Conservation (phyloP, 179 eudicot species). For the Silene vulgaris region DNA sequence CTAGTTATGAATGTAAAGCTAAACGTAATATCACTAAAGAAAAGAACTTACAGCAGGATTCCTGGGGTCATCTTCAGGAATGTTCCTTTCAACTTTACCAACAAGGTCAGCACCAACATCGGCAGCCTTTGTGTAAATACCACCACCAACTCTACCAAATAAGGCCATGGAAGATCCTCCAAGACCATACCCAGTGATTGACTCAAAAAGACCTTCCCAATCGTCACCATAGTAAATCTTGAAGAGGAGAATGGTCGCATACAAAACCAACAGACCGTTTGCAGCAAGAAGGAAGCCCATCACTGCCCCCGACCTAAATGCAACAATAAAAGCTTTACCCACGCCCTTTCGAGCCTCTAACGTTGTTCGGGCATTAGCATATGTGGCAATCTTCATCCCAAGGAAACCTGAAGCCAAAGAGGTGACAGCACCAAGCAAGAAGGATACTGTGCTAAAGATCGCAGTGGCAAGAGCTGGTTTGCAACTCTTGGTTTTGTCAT, state of each 20-base stretch:
- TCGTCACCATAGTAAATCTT: conserved; percentile 94
- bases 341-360: conserved; percentile 95
- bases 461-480: conserved; percentile 95
- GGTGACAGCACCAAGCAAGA: conserved; percentile 81
- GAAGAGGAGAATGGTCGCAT: conserved; percentile 65
- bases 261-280: conserved; percentile 81
- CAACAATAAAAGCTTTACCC: conserved; percentile 78
- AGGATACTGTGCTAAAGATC: conserved; percentile 69
- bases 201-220: conserved; percentile 92
- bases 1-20: background rate
- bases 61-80: conserved; percentile 95
- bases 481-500: conserved; percentile 59
- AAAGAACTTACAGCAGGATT: conserved; percentile 69
- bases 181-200: conserved; percentile 93
- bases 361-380: conserved; percentile 93
- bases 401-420: conserved; percentile 86
- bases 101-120: conserved; percentile 99
- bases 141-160: conserved; percentile 95
- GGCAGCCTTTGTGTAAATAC: conserved; percentile 94
- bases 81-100: conserved; percentile 88
- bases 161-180: conserved; percentile 98
- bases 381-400: conserved; percentile 95
- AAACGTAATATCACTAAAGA: background rate
- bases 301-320: conserved; percentile 92
- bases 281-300: conserved; percentile 99